phyloP scores from a whole-genome alignment of 2,329 filamentous ascomycete species.

The Cladophialophora chaetospira region DNA sequence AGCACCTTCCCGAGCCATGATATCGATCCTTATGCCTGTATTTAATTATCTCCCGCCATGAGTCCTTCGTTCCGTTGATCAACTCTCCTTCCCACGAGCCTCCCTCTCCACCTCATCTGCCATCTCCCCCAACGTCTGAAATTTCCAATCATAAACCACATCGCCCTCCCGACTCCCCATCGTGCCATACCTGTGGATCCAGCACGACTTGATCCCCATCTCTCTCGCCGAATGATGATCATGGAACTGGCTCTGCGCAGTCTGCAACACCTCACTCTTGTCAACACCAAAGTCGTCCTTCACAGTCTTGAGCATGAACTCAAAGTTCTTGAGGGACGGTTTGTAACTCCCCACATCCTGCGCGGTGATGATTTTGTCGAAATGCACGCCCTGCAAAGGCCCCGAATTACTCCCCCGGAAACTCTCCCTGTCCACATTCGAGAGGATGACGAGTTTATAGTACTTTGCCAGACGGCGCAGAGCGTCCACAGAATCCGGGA shows the following conservation, averaged over 20 bases:
- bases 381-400: slow-evolving; percentile 55
- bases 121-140: slow-evolving; percentile 59
- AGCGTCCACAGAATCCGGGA: slow-evolving; percentile 58
- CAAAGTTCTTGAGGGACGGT: slow-evolving; percentile 65
- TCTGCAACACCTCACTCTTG: slow-evolving; percentile 62
- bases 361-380: slow-evolving; percentile 69
- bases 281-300: slow-evolving; percentile 56
- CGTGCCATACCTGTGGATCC: slow-evolving; percentile 58
- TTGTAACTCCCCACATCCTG: slow-evolving; percentile 73
- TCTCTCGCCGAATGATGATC: slow-evolving; percentile 67
- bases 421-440: slow-evolving; percentile 58
- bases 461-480: slow-evolving; percentile 50
- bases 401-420: slow-evolving; percentile 51
- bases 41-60: too few relatives aligned
- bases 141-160: slow-evolving; percentile 53
- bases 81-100: neutral
- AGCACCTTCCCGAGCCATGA: too few relatives aligned
- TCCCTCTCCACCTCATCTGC: slow-evolving; percentile 57
- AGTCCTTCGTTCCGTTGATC: too few relatives aligned
- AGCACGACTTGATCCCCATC: slow-evolving; percentile 59
- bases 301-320: slow-evolving; percentile 60
- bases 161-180: slow-evolving; percentile 50
- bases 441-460: slow-evolving; percentile 59
- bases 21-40: too few relatives aligned
- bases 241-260: slow-evolving; percentile 66